phyloP scores from a whole-genome alignment of 1,284 basidiomycete genomes.

The Apiotrichum veenhuisii region DNA sequence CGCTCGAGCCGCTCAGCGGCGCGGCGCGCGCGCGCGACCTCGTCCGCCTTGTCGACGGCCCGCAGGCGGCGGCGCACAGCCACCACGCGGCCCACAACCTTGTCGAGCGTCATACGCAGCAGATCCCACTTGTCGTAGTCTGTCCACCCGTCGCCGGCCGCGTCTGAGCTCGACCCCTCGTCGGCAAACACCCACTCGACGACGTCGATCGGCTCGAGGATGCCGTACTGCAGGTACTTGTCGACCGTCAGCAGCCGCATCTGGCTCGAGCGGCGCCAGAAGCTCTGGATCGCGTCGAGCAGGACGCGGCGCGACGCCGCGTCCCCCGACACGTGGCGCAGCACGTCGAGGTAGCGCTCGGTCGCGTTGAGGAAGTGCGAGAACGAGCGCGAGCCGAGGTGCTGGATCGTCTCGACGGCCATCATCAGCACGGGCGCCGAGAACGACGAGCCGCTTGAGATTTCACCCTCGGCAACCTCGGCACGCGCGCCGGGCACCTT shows the following conservation, averaged over 20 bases:
- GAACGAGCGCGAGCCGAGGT: constrained; percentile 91
- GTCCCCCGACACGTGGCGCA: constrained; percentile 66
- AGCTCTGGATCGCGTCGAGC: constrained; percentile 64
- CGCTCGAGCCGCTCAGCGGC: constrained; percentile 52
- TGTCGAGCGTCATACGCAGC: constrained; percentile 70
- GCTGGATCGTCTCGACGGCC: constrained; percentile 81
- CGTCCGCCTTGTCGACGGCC: constrained; percentile 75
- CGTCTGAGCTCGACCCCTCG: constrained; percentile 40
- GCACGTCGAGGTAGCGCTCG: constrained; percentile 86
- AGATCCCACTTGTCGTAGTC: constrained; percentile 75
- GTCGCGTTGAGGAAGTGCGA: constrained; percentile 97
- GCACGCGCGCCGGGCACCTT: constrained; percentile 52
- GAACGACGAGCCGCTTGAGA: too few species aligned
- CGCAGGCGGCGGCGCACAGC: constrained; percentile 69
- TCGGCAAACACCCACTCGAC: constrained; percentile 74
- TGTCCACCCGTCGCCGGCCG: constrained; percentile 49
- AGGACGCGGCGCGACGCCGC: constrained; percentile 57
- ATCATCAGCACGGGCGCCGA: constrained; percentile 70
- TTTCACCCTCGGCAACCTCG: constrained; percentile 44
- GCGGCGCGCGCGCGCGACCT: constrained; percentile 70
- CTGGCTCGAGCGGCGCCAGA: constrained; percentile 76
- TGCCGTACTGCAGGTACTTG: constrained; percentile 97
- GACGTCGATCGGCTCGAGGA: constrained; percentile 90
- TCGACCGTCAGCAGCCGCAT: constrained; percentile 90
- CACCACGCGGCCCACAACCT: constrained; percentile 78